Conservation (phyloP, 2,329 filamentous ascomycete species). For the Rhynchosporium agropyri region DNA sequence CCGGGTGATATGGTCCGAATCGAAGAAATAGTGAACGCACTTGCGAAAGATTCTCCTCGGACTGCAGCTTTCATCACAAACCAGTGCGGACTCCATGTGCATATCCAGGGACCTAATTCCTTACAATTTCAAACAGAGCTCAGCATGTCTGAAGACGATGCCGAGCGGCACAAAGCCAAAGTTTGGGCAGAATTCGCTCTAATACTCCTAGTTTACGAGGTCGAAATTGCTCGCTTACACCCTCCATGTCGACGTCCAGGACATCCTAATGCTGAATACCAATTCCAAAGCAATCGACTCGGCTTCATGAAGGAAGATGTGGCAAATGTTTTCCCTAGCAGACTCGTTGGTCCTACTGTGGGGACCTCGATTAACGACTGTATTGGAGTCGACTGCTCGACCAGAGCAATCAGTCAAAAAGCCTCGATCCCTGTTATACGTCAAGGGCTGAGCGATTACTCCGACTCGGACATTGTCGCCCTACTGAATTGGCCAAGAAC, state of each 20-base stretch:
- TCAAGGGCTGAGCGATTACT: neutral
- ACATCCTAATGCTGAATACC: constrained; percentile 21
- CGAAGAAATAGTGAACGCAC: constrained; percentile 21
- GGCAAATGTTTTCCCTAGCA: constrained; percentile 1
- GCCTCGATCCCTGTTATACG: constrained; percentile 4
- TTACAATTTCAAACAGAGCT: constrained; percentile 23
- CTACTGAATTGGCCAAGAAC: constrained; percentile 28
- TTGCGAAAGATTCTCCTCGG: constrained; percentile 12
- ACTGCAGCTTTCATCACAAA: constrained; percentile 35
- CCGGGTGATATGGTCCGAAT: constrained; percentile 22
- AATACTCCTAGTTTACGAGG: constrained; percentile 37
- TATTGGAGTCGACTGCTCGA: constrained; percentile 5
- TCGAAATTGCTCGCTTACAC: constrained; percentile 34
- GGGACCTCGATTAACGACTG: constrained; percentile 2
- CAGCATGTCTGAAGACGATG: constrained; percentile 16
- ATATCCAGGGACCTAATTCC: constrained; percentile 30
- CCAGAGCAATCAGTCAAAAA: neutral
- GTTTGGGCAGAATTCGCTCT: constrained; percentile 29
- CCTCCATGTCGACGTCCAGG: constrained; percentile 32
- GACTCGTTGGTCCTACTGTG: neutral
- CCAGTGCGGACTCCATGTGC: constrained; percentile 37
- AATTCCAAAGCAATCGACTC: constrained; percentile 33
- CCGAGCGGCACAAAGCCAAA: neutral
- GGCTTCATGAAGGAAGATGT: constrained; percentile 22
- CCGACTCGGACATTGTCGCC: neutral